Evolutionary conservation across 2,329 filamentous ascomycete genomes (phyloP), one percentile per base, ranked within the genome.

Genomic region (Malbranchea zuffiana): DNA sequence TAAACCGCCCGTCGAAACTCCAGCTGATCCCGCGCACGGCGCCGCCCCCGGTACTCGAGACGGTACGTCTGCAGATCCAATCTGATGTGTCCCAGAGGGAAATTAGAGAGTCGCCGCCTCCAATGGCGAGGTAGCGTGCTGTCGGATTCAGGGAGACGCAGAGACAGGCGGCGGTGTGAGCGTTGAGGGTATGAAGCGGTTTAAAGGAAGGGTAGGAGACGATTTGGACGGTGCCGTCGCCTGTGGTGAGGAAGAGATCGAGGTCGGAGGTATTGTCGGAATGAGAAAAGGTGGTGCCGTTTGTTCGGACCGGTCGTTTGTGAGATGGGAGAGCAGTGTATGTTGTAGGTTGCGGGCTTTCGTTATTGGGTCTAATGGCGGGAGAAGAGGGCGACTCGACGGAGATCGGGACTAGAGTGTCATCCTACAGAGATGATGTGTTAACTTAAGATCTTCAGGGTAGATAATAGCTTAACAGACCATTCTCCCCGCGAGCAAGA

Each of bases 51-150:
- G 54, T 50, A 29, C 61, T 66, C 1, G 63, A 63, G 6, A 68
- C 49, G 1, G 65, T 68, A 25, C 65, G 62, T 17, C 57, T 60
- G 43, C 66, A 68, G 35, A 67, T 60, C 65, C 65, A 69, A 46
- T 69, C 65, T 2, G 57, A 64, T 3, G 66, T 69, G 49, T 69
- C 66, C 64, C 65, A 69, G 19, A 69, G 59, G 8, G 64, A 65
- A 32, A 69, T 66, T 20, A 69, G 54, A 7, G 66, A 63, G 48
- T 69, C 66, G 35, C 61, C 63, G 20, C 65, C 66, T 24, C 65
- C 66, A 15, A 67, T 52, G 13, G 66, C 66, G 16, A 69, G 55
- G 45, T 69, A 68, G 40, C 65, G 64, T 32, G 62, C 63, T 17
- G 59, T 65, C 1, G 66, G 66, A 8, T 61, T 60, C 19, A 66